Conservation (phyloP, 345 rosid genomes). For the Citrus hindsii region DNA sequence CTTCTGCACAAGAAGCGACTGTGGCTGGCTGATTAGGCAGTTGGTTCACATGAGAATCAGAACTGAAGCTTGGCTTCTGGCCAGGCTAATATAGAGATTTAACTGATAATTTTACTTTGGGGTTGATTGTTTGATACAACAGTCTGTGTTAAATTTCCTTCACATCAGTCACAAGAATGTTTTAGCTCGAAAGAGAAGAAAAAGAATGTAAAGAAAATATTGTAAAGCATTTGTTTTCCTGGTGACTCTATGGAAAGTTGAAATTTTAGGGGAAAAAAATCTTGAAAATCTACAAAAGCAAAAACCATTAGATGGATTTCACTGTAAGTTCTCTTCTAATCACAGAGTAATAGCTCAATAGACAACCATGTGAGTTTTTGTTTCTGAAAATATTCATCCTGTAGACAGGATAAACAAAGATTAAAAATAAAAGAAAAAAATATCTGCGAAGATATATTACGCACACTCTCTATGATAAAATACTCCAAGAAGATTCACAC, state of each 20-base stretch:
- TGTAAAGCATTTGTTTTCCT: too few relatives aligned
- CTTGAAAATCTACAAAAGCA: too few relatives aligned
- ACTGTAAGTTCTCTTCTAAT: background rate
- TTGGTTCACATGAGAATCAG: background rate
- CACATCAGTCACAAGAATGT: background rate
- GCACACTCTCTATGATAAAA: background rate
- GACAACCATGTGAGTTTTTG: background rate
- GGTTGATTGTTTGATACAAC: background rate
- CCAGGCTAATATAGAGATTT: background rate
- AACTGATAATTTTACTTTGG: background rate
- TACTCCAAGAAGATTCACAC: background rate
- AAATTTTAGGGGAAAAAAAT: too few relatives aligned
- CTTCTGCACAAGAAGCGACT: conserved; percentile 14
- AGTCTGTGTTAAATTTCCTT: background rate
- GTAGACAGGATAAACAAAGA: background rate
- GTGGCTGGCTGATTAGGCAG: background rate
- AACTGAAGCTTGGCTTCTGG: background rate
- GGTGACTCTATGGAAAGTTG: too few relatives aligned
- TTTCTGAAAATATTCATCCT: background rate
- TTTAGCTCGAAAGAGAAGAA: background rate
- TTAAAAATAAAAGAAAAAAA: background rate
- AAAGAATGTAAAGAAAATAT: background rate
- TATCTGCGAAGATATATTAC: background rate
- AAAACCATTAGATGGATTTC: background rate
- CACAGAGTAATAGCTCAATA: background rate